Base-by-base conservation (phyloP, 2,329 filamentous ascomycete genomes). In the Davidsoniella neocaledoniae region DNA sequence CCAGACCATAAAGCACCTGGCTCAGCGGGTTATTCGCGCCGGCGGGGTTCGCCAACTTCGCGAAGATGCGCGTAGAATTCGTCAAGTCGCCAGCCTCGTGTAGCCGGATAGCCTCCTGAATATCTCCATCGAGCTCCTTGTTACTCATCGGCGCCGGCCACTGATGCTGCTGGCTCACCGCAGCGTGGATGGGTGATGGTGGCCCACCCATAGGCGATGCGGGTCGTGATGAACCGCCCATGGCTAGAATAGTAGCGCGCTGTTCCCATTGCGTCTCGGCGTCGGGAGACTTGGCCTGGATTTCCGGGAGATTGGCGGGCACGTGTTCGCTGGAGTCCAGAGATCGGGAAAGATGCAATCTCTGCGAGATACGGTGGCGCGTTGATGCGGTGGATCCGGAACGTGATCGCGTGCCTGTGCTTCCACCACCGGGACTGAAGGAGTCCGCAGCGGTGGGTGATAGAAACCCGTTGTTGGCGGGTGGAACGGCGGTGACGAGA, bases 1-100 rank as follows among this genome's bases (percentile, higher is more conserved):
- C 88, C 52, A 98, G 81, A 3, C 91, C 91, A 62, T 94, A 98
- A 48, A 98, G 74, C 36, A 98, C 91, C 67, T 98, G 90, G 59
- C 86, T 91, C 55, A 98, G 72, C 39, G 91, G 85, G 65, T 96
- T 94, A 62, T 95, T 94, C 46, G 81, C 77, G 21, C 86, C 87
- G 49, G 79, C 72, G 0, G 85, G 85, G 62, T 94, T 81, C 48
- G 91, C 91, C 57, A 98, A 70, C 53, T 73, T 71, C 25, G 79
- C 83, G 66, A 98, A 98, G 65, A 96, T 77, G 48, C 70, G 69
- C n/a, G 91, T 95, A 48, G 87, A 91, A 59, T 72, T 67, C 58
- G 79, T 76, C 51, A 94, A 72, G 54, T 91, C 74, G 51, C 90
- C 90, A 43, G 71, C 73, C 65, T 98, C 91, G 62, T 98, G 91